These are phyloP conservation scores for Fraxinus ornus DNA, from an alignment of 305 asterid genomes.

Conservation along the genomic window DNA sequence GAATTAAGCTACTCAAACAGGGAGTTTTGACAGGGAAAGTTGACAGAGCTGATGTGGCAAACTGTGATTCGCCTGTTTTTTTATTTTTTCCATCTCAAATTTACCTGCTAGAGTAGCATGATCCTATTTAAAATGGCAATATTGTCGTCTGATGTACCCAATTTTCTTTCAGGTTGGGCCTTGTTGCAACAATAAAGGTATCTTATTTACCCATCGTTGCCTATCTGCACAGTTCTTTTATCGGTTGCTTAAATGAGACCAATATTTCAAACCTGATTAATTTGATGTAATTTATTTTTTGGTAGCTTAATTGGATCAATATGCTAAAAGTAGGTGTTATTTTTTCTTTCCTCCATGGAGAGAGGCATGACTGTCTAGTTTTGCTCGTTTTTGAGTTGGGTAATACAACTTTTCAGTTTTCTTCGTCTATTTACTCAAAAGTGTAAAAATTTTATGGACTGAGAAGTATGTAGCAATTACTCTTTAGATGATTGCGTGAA, in stretches of 20 bases:
- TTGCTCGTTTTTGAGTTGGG: not conserved
- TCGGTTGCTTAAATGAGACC: not conserved
- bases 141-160: constrained; percentile 18
- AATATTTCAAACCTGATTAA: not conserved
- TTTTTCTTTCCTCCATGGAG: not conserved
- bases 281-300: not conserved
- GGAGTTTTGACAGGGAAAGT: too few relatives aligned
- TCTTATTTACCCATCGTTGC: not conserved
- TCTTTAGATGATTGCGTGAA: not conserved
- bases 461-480: not conserved
- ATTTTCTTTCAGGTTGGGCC: constrained; percentile 60
- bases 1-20: too few relatives aligned
- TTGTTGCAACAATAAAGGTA: constrained; percentile 77
- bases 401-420: not conserved
- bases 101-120: too few relatives aligned
- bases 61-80: too few relatives aligned
- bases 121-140: not conserved
- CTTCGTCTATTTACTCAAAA: not conserved
- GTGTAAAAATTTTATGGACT: not conserved
- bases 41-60: too few relatives aligned
- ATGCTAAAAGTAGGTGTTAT: not conserved
- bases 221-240: not conserved
- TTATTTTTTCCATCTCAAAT: too few relatives aligned
- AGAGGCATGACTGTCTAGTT: not conserved
- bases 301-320: not conserved